These are phyloP conservation scores for Schizosaccharomyces pombe DNA, from an alignment of 805 yeast genomes.

Conservation along the genomic window ASM294v3 CU329670.1:2117501-2118000, in stretches of 20 bases:
- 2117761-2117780: constrained; percentile 40
- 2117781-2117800: neutral
- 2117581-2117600: constrained; percentile 76
- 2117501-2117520: constrained; percentile 81
- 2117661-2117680: constrained; percentile 93
- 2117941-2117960: neutral
- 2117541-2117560: constrained; percentile 54
- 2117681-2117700: constrained; percentile 68
- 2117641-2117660: constrained; percentile 57
- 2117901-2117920: neutral
- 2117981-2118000: neutral
- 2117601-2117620: constrained; percentile 58
- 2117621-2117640: constrained; percentile 34
- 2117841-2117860: neutral
- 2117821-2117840: neutral
- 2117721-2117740: constrained; percentile 68
- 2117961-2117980: neutral
- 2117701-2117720: constrained; percentile 47
- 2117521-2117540: constrained; percentile 45
- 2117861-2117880: neutral
- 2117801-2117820: neutral
- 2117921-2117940: neutral
- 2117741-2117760: constrained; percentile 58
- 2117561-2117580: constrained; percentile 87
- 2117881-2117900: neutral